Base-by-base conservation (phyloP, 2,329 filamentous ascomycete genomes). In the Eutypella sp. region DNA sequence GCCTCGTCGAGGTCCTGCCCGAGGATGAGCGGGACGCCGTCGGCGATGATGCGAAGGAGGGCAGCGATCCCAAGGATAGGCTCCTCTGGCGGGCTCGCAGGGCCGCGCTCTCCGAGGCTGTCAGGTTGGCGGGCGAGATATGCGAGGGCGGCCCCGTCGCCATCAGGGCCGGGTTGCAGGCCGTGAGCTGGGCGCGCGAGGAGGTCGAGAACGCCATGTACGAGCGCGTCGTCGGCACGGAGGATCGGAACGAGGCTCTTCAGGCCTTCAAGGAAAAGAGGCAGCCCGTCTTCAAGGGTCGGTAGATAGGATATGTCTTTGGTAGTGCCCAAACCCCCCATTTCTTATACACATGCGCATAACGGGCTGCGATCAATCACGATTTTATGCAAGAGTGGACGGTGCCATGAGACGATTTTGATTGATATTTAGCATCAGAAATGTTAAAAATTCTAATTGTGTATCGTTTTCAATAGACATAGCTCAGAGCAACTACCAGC, bases 61-160 rank as follows among this genome's bases (percentile, higher is more conserved):
- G 55, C 68, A 69, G 34, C 22, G 59, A 55, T 11, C 59, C 58
- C 10, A 58, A 68, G 38, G 53, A 55, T 42, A 65, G 64, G 29
- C 59, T 86, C 42, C 71, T 83, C 44, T 70, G 72, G 5, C 68
- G 71, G 25, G 85, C 87, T 16, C 72, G 87, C 41, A 78, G 78
- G 52, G 79, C 79, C 56, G 88, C 87, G 9, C 69, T 96, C 44
- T 77, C 81, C 19, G 87, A 89, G 67, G 85, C 89, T 13, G 79
- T 97, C 31, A 77, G 81, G 54, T 69, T 97, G 48, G 92, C 92
- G 1, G 72, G 78, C 54, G 87, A 90, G 66, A 95, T 97, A 42
- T 96, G 89, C 63, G 85, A 95, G 67, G 90, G 91, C 23, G 93
- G 87, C 0, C 93, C 93, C 0, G 74, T 96, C 47, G 91, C 91